A percentile compares a stretch with the other conserved stretches of the same genome.
Evolutionary conservation across 108 stramenopile genomes (phyloP).

Genomic region (Cyclotella choctawhatcheeana): DNA sequence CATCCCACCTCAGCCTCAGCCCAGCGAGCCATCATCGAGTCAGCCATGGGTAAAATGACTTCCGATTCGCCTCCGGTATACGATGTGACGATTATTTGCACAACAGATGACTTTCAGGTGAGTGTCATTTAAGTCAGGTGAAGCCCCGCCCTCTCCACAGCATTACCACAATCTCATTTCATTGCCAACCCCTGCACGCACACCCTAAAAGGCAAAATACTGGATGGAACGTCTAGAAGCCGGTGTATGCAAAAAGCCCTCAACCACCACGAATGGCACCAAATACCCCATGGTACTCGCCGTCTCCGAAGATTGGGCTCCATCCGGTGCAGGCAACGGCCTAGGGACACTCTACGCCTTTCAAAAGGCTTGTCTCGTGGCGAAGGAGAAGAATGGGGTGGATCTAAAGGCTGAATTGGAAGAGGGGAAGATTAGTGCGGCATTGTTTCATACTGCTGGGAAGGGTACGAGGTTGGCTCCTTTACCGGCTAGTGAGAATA

Average conservation of each 20-base stretch:
- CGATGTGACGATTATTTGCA: constrained; percentile 97
- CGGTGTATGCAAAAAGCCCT: constrained; percentile 55
- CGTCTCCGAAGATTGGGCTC: constrained; percentile 94
- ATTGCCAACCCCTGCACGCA: no score
- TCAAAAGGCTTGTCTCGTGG: constrained; percentile 87
- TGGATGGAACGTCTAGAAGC: constrained; percentile 93
- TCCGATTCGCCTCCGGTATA: constrained; percentile 61
- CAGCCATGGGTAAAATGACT: constrained; percentile 83
- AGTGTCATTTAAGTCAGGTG: no score
- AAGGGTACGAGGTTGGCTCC: constrained; percentile 98
- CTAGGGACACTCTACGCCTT: constrained; percentile 95
- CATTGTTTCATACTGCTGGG: constrained; percentile 97
- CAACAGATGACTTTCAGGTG: constrained; percentile 93
- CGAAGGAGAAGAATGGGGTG: constrained; percentile 62
- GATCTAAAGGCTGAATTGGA: constrained; percentile 64
- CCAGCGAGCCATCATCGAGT: constrained; percentile 56
- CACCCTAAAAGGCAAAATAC: no score
- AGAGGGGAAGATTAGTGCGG: constrained; percentile 76
- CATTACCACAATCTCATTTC: no score
- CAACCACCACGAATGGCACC: background rate
- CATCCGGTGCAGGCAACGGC: constrained; percentile 95
- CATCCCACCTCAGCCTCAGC: constrained; percentile 25
- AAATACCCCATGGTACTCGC: constrained; percentile 89
- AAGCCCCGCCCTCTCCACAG: no score
- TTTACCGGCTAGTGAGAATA: constrained; percentile 97